phyloP scores from a whole-genome alignment of 2,329 filamentous ascomycete genomes.

The Fusarium devonianum region DNA sequence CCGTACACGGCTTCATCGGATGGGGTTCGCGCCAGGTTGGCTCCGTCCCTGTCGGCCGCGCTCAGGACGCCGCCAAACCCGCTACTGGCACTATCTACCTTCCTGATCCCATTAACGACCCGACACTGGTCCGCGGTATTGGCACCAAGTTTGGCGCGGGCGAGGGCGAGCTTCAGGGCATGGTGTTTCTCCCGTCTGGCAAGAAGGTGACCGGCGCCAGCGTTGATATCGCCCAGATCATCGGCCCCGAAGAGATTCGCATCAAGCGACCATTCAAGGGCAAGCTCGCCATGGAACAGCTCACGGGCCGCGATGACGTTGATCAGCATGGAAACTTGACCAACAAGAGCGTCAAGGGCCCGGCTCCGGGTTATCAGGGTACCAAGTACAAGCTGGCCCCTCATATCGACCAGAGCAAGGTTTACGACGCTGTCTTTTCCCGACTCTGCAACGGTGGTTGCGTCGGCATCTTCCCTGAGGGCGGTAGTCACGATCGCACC shows the following conservation, averaged over 20 bases:
- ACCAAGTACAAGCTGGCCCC: slow-evolving; percentile 87
- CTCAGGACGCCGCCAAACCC: slow-evolving; percentile 85
- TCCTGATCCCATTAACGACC: slow-evolving; percentile 85
- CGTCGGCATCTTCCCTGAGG: slow-evolving; percentile 96
- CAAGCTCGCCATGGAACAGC: slow-evolving; percentile 75
- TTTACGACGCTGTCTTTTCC: slow-evolving; percentile 92
- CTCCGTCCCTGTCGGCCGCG: slow-evolving; percentile 89
- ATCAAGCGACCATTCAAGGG: slow-evolving; percentile 89
- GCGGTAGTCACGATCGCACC: slow-evolving; percentile 92
- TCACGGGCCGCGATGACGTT: slow-evolving; percentile 81
- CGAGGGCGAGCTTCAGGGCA: slow-evolving; percentile 78
- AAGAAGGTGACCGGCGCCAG: slow-evolving; percentile 80
- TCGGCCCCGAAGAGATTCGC: slow-evolving; percentile 80
- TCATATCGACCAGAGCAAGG: slow-evolving; percentile 91
- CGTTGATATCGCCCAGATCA: slow-evolving; percentile 82
- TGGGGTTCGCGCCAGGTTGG: slow-evolving; percentile 84
- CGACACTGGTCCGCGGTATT: slow-evolving; percentile 78
- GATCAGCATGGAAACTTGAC: slow-evolving; percentile 70
- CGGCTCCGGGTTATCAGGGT: slow-evolving; percentile 72
- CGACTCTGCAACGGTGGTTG: slow-evolving; percentile 83
- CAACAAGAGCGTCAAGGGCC: slow-evolving; percentile 60
- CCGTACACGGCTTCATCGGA: slow-evolving; percentile 92
- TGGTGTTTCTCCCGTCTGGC: slow-evolving; percentile 84
- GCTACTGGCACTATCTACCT: slow-evolving; percentile 84
- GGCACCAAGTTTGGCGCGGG: slow-evolving; percentile 81